A percentile compares a stretch with the other conserved stretches of the same genome.
phyloP scores from a whole-genome alignment of 78 protist genomes.

The Dictyostelium purpureum region DNA sequence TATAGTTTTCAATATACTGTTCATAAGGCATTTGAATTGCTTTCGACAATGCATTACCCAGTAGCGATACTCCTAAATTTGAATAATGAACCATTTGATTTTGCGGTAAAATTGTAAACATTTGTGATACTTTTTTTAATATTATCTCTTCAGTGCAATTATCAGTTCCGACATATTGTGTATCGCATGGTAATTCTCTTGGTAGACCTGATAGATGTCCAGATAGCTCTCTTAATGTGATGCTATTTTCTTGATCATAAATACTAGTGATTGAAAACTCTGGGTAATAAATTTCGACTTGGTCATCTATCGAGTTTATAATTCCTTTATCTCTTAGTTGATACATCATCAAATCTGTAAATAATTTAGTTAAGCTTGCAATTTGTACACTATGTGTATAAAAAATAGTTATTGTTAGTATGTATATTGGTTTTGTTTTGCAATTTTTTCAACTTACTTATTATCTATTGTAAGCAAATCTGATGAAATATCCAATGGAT shows the following conservation, averaged over 20 bases:
- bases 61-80: slow-evolving; percentile 47
- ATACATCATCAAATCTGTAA: slow-evolving; percentile 61
- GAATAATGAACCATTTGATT: slow-evolving; percentile 40
- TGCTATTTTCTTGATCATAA: neutral
- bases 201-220: slow-evolving; percentile 64
- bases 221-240: slow-evolving; percentile 52
- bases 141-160: slow-evolving; percentile 28
- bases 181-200: slow-evolving; percentile 42
- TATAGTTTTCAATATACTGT: slow-evolving; percentile 28
- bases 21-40: slow-evolving; percentile 7
- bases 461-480: slow-evolving; percentile 5
- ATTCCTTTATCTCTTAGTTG: slow-evolving; percentile 52
- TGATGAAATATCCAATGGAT: slow-evolving; percentile 9
- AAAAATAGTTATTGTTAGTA: no score
- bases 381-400: slow-evolving; percentile 26
- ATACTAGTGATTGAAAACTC: slow-evolving; percentile 4
- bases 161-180: neutral
- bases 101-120: slow-evolving; percentile 34
- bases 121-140: neutral
- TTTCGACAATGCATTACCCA: slow-evolving; percentile 33
- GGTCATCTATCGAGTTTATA: slow-evolving; percentile 26
- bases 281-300: slow-evolving; percentile 33
- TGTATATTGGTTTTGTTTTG: no score
- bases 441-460: no score
- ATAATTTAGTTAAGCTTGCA: slow-evolving; percentile 57